These are phyloP conservation scores for Dryas integrifolia DNA, from an alignment of 331 rosid species.

Conservation along the genomic window DNA sequence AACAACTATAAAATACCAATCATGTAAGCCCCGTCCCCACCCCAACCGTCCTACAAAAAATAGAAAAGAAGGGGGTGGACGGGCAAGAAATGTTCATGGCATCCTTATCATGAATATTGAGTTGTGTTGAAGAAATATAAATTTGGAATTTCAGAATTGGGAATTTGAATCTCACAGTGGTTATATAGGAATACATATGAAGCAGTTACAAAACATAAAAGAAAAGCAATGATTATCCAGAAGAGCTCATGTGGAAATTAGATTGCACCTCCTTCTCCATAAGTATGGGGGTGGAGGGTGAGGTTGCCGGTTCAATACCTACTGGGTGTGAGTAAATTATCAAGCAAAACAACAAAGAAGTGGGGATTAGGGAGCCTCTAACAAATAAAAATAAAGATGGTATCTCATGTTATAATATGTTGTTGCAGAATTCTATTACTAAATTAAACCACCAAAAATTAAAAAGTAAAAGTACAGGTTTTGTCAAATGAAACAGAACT, in stretches of 20 bases:
- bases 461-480: too few relatives aligned
- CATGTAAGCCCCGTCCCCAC: neutral
- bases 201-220: too few relatives aligned
- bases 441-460: neutral
- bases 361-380: too few relatives aligned
- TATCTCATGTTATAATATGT: neutral
- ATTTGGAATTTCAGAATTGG: neutral
- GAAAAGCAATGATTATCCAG: too few relatives aligned
- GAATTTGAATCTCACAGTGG: neutral
- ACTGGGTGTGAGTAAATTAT: too few relatives aligned
- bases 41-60: neutral
- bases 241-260: too few relatives aligned
- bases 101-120: neutral
- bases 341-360: too few relatives aligned
- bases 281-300: too few relatives aligned
- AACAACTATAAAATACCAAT: neutral
- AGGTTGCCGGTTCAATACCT: too few relatives aligned
- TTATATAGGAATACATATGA: too few relatives aligned
- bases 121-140: neutral
- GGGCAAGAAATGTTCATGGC: neutral
- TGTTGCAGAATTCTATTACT: neutral
- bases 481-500: neutral
- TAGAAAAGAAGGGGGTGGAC: neutral
- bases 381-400: neutral
- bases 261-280: too few relatives aligned